Base-by-base conservation (phyloP, 306 rosid species). In the Inga laurina region DNA sequence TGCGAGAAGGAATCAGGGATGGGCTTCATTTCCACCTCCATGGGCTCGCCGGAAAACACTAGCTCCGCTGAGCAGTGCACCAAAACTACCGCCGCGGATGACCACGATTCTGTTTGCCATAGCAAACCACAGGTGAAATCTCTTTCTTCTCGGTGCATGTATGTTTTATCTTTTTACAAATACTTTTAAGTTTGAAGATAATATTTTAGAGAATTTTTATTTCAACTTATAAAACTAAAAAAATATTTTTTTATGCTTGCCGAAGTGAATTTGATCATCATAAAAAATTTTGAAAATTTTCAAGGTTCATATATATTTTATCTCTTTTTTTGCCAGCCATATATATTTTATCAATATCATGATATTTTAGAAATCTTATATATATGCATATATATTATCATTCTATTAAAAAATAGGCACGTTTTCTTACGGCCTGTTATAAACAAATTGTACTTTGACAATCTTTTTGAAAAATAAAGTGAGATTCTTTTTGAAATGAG, bases 31-130 rank as follows among this genome's bases (percentile, higher is more conserved):
- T 87, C 97, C 14, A 83, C 92, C 14, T 90, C 95, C 6, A 76
- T 81, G 18, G 93, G 86, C 1, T 93, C 98, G 27, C 81, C 87
- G 80, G 95, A 87, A 27, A 86, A 91, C 72, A 91, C 91, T 7
- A 91, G 86, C 85, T 86, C 92, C 43, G 94, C 84, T 7, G 84
- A 82, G 70, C 88, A 80, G 32, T 85, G 82, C 81, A 85, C 88
- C 7, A 92, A 88, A 71, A 86, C 84, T 65, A 85, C 87, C 87
- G 56, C 91, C n/a, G 61, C 81, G 9, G 98, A 94, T 27, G 98
- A 96, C 48, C 92, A 88, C 41, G 97, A 94, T 73, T 96, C 98
- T 11, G 90, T 87, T 76, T 91, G 92, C 52, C 99, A 92, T 62
- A 90, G 99, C 76, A 87, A 83, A 84, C 89, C 90, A 35, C 90